Evolutionary conservation across 192 early-diverging fungal species (phyloP).

Genomic region (Entomortierella beljakovae): DNA sequence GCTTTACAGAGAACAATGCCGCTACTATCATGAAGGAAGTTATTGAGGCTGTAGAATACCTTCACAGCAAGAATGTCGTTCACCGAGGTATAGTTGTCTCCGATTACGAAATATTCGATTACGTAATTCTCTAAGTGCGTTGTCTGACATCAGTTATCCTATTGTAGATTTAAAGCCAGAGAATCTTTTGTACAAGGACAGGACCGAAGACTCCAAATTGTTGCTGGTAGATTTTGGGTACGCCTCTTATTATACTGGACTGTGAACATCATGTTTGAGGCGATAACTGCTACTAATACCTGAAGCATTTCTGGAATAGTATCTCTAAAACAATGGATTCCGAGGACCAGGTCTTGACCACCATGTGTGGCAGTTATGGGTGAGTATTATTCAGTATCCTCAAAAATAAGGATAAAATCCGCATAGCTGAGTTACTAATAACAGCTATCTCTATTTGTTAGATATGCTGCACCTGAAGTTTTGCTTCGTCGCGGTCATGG

Average conservation of each 20-base stretch:
- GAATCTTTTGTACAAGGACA: slow-evolving; percentile 84
- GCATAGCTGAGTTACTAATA: neutral
- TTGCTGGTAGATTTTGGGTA: slow-evolving; percentile 91
- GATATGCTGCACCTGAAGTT: slow-evolving; percentile 81
- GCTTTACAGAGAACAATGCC: slow-evolving; percentile 87
- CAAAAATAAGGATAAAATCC: neutral
- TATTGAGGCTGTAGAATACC: slow-evolving; percentile 81
- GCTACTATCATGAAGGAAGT: slow-evolving; percentile 79
- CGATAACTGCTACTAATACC: too few relatives aligned
- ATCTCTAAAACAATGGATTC: slow-evolving; percentile 75
- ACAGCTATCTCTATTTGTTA: slow-evolving; percentile 21
- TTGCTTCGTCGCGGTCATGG: slow-evolving; percentile 86
- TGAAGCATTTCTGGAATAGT: slow-evolving; percentile 23
- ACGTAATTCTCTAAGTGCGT: neutral
- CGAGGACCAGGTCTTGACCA: slow-evolving; percentile 75
- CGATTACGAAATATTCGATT: too few relatives aligned
- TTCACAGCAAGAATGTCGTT: slow-evolving; percentile 89
- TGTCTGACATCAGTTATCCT: neutral
- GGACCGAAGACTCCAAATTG: slow-evolving; percentile 71
- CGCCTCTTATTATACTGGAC: neutral
- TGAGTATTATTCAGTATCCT: slow-evolving; percentile 56
- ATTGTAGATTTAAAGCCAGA: slow-evolving; percentile 83
- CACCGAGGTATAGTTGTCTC: slow-evolving; percentile 71
- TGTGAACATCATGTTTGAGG: neutral
- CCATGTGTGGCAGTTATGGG: slow-evolving; percentile 89